Evolutionary conservation across 75 land plant species (phyloP).

Genomic region (Adiantum capillusveneris): DNA sequence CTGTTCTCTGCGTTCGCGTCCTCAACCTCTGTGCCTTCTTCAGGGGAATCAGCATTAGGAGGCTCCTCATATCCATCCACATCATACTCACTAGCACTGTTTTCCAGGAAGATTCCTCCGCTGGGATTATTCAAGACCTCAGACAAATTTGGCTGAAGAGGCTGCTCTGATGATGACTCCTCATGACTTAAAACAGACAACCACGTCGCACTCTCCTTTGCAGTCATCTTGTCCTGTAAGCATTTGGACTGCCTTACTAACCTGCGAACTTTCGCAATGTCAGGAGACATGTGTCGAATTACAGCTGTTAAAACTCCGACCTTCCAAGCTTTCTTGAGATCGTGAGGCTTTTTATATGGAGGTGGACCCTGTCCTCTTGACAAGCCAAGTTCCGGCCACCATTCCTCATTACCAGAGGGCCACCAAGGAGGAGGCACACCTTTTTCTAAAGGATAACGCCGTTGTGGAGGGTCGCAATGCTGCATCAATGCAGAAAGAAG

Average conservation of each 20-base stretch:
- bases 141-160: neutral
- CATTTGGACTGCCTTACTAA: conserved; percentile 32
- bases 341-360: conserved; percentile 31
- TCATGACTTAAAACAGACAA: conserved; percentile 18
- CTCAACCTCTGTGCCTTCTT: too few species aligned
- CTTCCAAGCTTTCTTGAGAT: too few species aligned
- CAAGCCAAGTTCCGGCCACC: conserved; percentile 17
- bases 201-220: conserved; percentile 34
- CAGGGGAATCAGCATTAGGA: too few species aligned
- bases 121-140: neutral
- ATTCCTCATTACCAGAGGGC: conserved; percentile 24
- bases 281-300: conserved; percentile 25
- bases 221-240: conserved; percentile 34
- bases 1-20: too few species aligned
- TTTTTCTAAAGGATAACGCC: conserved; percentile 26
- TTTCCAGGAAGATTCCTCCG: neutral
- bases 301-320: conserved; percentile 22
- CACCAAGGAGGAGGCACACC: conserved; percentile 30
- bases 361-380: conserved; percentile 17
- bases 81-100: neutral
- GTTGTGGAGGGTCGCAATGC: too few species aligned
- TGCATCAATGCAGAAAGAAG: conserved; percentile 31
- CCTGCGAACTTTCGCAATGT: conserved; percentile 18
- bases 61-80: too few species aligned
- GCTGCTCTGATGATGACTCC: conserved; percentile 5